Evolutionary conservation across 2,329 filamentous ascomycete genomes (phyloP).

Genomic region (Hypoxylon sp.): DNA sequence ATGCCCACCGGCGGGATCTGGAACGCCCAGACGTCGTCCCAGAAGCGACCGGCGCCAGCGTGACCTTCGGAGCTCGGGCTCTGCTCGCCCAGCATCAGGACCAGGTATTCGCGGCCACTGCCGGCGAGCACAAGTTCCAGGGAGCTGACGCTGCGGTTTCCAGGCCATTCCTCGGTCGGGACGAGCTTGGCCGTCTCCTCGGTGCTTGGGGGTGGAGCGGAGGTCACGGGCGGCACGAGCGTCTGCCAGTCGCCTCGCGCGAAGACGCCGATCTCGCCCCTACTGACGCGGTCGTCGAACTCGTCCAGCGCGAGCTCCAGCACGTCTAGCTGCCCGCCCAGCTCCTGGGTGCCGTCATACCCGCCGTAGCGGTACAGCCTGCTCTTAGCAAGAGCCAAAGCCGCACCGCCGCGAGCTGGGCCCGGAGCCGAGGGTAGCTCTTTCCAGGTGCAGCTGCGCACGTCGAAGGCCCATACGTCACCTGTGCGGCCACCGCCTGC

Average conservation of each 20-base stretch:
- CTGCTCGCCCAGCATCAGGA: constrained; percentile 73
- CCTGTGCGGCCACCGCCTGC: constrained; percentile 71
- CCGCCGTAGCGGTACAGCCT: constrained; percentile 85
- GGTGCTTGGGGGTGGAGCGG: constrained; percentile 41
- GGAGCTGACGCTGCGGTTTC: constrained; percentile 67
- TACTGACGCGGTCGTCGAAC: constrained; percentile 65
- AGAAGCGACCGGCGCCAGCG: constrained; percentile 68
- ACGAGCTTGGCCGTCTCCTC: constrained; percentile 50
- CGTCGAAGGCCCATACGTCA: constrained; percentile 85
- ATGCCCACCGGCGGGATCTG: constrained; percentile 70
- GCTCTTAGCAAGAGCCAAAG: constrained; percentile 74
- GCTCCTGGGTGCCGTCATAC: constrained; percentile 78
- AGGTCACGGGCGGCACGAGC: constrained; percentile 59
- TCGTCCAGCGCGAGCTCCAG: constrained; percentile 70
- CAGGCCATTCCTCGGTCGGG: constrained; percentile 61
- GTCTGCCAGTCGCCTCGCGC: constrained; percentile 70
- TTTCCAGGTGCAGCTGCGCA: constrained; percentile 75
- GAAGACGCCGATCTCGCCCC: constrained; percentile 66
- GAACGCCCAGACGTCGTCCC: constrained; percentile 75
- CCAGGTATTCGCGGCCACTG: constrained; percentile 73
- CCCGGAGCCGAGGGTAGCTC: constrained; percentile 77
- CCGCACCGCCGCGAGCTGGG: constrained; percentile 75
- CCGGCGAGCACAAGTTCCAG: constrained; percentile 71
- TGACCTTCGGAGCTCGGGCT: constrained; percentile 65
- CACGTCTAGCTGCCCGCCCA: constrained; percentile 80